Percentiles rank a stretch among this genome's conserved stretches.
Evolutionary conservation across 2,329 filamentous ascomycete genomes (phyloP).

Genomic region (Penicillium sp.): DNA sequence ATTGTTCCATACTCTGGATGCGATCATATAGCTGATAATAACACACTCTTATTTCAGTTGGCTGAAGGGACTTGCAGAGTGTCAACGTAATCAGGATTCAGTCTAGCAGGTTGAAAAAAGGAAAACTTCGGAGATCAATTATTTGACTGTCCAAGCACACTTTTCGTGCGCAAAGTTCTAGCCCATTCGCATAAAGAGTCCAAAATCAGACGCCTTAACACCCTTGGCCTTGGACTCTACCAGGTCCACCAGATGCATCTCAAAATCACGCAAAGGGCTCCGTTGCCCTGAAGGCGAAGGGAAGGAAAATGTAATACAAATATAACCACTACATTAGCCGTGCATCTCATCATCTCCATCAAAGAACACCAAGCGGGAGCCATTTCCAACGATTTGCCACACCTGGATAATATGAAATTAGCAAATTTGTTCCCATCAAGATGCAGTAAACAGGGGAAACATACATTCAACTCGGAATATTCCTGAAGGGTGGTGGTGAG

Average conservation of each 20-base stretch:
- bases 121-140: slow-evolving; percentile 10
- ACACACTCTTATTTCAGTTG: no score
- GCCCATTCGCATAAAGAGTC: slow-evolving; percentile 4
- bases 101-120: neutral
- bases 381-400: slow-evolving; percentile 70
- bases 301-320: neutral
- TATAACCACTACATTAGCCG: slow-evolving; percentile 20
- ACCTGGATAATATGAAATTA: slow-evolving; percentile 50
- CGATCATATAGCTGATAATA: no score
- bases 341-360: slow-evolving; percentile 55
- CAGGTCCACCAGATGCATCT: slow-evolving; percentile 19
- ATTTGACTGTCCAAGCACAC: slow-evolving; percentile 14
- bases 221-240: slow-evolving; percentile 16
- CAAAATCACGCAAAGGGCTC: slow-evolving; percentile 11
- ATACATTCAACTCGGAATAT: slow-evolving; percentile 82
- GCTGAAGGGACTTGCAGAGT: neutral
- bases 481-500: slow-evolving; percentile 81
- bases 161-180: slow-evolving; percentile 11
- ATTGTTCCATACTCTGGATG: no score
- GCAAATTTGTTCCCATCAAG: slow-evolving; percentile 12
- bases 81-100: no score
- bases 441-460: slow-evolving; percentile 38
- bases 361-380: slow-evolving; percentile 65
- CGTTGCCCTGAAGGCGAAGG: slow-evolving; percentile 5
- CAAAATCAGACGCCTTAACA: slow-evolving; percentile 18